These are phyloP conservation scores for Aureobasidium sp. DNA, from an alignment of 2,329 filamentous ascomycete genomes.

Conservation along the genomic window DNA sequence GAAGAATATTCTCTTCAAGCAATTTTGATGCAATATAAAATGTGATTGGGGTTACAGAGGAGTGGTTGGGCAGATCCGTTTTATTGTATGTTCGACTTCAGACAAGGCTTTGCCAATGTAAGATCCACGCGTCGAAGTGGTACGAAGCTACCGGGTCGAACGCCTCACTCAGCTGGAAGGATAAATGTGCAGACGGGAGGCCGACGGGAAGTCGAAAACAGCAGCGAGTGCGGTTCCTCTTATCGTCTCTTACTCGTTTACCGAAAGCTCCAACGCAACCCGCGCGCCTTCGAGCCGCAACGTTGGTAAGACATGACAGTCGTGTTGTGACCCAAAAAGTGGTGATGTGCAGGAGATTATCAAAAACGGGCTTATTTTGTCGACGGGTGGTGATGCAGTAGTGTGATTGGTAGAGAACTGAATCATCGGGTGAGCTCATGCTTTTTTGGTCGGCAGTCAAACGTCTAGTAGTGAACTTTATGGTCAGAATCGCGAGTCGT, in stretches of 20 bases:
- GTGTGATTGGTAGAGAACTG: background rate
- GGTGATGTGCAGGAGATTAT: background rate
- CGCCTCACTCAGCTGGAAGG: constrained; percentile 5
- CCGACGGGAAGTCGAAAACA: background rate
- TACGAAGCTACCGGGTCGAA: background rate
- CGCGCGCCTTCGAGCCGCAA: background rate
- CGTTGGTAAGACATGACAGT: background rate
- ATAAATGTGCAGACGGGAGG: background rate
- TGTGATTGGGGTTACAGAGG: background rate
- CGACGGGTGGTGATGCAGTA: background rate
- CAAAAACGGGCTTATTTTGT: background rate
- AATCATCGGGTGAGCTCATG: background rate
- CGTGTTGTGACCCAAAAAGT: background rate
- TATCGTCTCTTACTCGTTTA: background rate
- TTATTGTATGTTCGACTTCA: background rate
- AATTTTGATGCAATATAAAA: background rate
- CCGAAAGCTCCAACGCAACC: background rate
- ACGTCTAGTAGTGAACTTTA: background rate
- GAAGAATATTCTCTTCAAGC: background rate
- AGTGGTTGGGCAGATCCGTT: background rate
- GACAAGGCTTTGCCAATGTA: constrained; percentile 8
- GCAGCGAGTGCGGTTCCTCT: background rate
- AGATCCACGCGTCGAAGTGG: constrained; percentile 1
- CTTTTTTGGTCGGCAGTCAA: background rate
- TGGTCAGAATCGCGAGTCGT: background rate